These are phyloP conservation scores for Gnomoniopsis smithogilvyi DNA, from an alignment of 2,329 filamentous ascomycete species.

Conservation along the genomic window DNA sequence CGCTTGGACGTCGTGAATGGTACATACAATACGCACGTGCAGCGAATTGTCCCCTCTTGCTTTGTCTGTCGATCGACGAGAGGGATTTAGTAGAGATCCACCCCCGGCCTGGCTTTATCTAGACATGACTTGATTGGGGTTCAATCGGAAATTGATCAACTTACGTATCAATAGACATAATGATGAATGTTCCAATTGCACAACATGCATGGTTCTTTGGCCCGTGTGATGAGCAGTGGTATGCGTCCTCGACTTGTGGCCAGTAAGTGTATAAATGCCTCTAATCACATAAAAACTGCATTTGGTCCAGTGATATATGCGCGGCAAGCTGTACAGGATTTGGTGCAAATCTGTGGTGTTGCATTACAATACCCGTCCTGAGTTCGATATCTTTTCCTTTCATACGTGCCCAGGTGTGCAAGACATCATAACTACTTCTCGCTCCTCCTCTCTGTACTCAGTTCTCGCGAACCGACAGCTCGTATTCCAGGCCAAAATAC, in stretches of 20 bases:
- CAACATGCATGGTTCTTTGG: background rate
- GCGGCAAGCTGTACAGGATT: background rate
- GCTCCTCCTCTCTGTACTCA: background rate
- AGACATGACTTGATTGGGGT: constrained; percentile 13
- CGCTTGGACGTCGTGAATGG: background rate
- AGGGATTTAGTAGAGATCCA: background rate
- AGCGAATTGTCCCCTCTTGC: background rate
- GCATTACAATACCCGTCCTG: background rate
- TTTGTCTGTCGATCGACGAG: constrained; percentile 1
- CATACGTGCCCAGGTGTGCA: too few species aligned
- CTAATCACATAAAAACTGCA: too few species aligned
- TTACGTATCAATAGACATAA: constrained; percentile 32
- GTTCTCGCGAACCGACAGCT: background rate
- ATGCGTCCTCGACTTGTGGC: too few species aligned
- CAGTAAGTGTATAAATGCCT: too few species aligned
- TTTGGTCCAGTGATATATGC: too few species aligned
- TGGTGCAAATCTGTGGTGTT: background rate
- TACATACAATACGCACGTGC: background rate
- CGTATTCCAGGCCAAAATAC: background rate
- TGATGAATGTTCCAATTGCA: constrained; percentile 27
- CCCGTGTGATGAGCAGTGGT: too few species aligned
- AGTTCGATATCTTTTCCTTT: too few species aligned
- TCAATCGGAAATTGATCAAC: constrained; percentile 19
- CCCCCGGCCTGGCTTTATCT: constrained; percentile 1
- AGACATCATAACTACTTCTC: too few species aligned